These are phyloP conservation scores for Boechera stricta DNA, from an alignment of 345 rosid genomes.

Conservation along the genomic window DNA sequence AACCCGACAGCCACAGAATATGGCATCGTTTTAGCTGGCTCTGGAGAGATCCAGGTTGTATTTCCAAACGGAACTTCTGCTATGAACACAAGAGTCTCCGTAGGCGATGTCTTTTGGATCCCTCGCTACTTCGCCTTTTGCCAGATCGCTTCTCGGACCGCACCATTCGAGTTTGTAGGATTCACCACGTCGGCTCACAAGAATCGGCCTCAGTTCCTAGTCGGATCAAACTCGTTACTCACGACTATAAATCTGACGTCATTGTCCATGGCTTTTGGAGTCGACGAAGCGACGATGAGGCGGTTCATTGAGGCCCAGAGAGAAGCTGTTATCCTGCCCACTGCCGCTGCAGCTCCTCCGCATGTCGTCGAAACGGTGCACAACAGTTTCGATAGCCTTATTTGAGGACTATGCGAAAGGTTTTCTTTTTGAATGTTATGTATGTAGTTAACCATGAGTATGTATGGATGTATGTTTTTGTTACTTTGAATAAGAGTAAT, in stretches of 20 bases:
- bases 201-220: slow-evolving; percentile 88
- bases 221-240: slow-evolving; percentile 66
- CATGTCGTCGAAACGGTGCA: not conserved
- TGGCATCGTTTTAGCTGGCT: slow-evolving; percentile 72
- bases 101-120: slow-evolving; percentile 79
- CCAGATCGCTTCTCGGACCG: slow-evolving; percentile 69
- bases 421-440: slow-evolving; percentile 20
- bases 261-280: slow-evolving; percentile 66
- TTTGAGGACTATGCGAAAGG: slow-evolving; percentile 18
- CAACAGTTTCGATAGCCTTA: not conserved
- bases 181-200: slow-evolving; percentile 80
- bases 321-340: slow-evolving; percentile 73
- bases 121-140: slow-evolving; percentile 90
- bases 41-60: slow-evolving; percentile 72
- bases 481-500: slow-evolving; percentile 21
- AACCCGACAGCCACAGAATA: slow-evolving; percentile 87
- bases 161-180: slow-evolving; percentile 76
- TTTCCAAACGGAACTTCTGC: slow-evolving; percentile 81
- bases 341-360: slow-evolving; percentile 59
- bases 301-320: slow-evolving; percentile 52
- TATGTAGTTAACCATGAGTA: slow-evolving; percentile 27
- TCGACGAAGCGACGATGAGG: slow-evolving; percentile 50
- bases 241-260: slow-evolving; percentile 51
- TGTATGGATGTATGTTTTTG: slow-evolving; percentile 25
- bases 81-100: slow-evolving; percentile 55